These are phyloP conservation scores for Elaeagnus macrophylla DNA, from an alignment of 306 rosid species.

Conservation along the genomic window DNA sequence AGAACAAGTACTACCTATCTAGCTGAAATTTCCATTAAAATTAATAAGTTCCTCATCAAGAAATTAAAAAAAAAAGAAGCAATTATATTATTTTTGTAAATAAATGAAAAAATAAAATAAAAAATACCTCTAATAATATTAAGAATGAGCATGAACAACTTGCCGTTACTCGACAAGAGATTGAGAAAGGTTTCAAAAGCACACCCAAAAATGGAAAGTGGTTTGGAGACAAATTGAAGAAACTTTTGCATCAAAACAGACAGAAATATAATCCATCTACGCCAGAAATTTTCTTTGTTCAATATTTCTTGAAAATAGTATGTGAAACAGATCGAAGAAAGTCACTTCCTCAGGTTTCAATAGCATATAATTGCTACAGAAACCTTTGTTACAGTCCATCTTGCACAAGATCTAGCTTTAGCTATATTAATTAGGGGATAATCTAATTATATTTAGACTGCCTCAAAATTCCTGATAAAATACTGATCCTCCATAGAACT, in stretches of 20 bases:
- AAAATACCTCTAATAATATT: constrained; percentile 39
- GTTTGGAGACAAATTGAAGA: constrained; percentile 24
- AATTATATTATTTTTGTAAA: no score
- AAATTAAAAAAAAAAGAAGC: no score
- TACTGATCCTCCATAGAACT: no score
- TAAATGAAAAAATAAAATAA: background rate
- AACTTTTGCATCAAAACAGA: constrained; percentile 45
- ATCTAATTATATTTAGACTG: no score
- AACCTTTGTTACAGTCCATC: constrained; percentile 15
- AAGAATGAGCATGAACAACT: constrained; percentile 18
- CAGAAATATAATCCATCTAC: constrained; percentile 42
- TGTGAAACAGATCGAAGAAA: constrained; percentile 30
- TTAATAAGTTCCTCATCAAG: no score
- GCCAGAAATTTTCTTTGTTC: constrained; percentile 26
- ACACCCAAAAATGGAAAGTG: constrained; percentile 31
- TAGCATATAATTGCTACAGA: constrained; percentile 33
- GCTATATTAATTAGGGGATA: no score
- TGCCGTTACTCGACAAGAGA: constrained; percentile 32
- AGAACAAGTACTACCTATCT: no score
- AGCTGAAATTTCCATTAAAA: no score
- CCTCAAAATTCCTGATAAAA: no score
- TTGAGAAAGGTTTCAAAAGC: constrained; percentile 32
- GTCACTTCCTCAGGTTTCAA: constrained; percentile 48
- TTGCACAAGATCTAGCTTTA: background rate
- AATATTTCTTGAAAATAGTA: constrained; percentile 28